These are phyloP conservation scores for Albizia julibrissin DNA, from an alignment of 306 rosid species.

Conservation along the genomic window DNA sequence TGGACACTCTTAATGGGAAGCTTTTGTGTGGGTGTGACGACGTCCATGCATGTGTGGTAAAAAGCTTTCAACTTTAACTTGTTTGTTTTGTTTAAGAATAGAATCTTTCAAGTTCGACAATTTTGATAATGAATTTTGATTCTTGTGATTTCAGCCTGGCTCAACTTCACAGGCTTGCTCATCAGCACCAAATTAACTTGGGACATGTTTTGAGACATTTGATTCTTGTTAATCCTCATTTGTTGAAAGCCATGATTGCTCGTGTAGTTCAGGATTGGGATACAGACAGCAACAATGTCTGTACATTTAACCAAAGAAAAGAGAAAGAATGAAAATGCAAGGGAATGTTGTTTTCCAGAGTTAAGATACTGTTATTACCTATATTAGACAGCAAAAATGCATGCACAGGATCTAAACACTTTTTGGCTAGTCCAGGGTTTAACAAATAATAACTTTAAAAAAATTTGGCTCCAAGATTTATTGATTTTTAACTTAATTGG, in stretches of 20 bases:
- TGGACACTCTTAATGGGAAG: constrained; percentile 73
- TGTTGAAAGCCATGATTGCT: neutral
- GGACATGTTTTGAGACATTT: neutral
- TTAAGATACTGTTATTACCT: neutral
- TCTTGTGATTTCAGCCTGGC: constrained; percentile 45
- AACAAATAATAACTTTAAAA: too few species aligned
- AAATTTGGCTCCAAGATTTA: too few species aligned
- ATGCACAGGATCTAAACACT: too few species aligned
- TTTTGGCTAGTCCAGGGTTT: too few species aligned
- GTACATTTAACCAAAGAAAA: neutral
- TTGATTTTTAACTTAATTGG: too few species aligned
- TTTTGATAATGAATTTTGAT: neutral
- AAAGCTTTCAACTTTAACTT: neutral
- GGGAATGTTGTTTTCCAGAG: neutral
- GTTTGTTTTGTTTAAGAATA: neutral
- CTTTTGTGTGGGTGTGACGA: constrained; percentile 70
- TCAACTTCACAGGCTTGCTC: constrained; percentile 51
- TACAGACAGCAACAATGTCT: neutral
- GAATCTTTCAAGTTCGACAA: neutral
- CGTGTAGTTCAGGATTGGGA: neutral
- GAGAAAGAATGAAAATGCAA: neutral
- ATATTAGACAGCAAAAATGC: too few species aligned
- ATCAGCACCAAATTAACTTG: neutral
- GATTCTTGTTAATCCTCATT: neutral
- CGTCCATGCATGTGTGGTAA: constrained; percentile 66